Base-by-base conservation (phyloP, 768 basidiomycete species). In the Podaxis carcinomalis region DNA sequence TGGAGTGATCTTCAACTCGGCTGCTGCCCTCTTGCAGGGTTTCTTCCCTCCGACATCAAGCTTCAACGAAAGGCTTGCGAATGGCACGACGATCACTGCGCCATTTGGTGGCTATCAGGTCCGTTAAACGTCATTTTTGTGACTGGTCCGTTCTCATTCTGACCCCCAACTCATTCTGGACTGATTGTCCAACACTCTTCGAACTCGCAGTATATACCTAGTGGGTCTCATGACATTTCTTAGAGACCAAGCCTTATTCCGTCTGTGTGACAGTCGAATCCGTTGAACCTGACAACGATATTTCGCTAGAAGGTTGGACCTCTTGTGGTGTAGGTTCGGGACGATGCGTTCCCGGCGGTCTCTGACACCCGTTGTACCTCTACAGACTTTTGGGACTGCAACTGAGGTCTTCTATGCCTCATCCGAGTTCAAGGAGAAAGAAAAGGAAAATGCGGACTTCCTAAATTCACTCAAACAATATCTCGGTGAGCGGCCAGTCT, bases 31-130 rank as follows among this genome's bases (percentile, higher is more conserved):
- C 54, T 71, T 87, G 9, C 90, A 92, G 69, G 90, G 89, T 11
- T 68, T 92, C 47, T 87, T 81, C 74, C 89, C 88, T 2, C 71
- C 75, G 2, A 82, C 78, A 4, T 27, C 64, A 13, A 65, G 69
- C 23, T 81, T 80, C 52, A 82, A 74, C 19, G 82, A 77, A 13
- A 82, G 80, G 0, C 75, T 92, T n/a, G 86, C 89, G 1, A 87
- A 92, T 66, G 84, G 86, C 1, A 78, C 86, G 2, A 80, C 71
- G 10, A 71, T 91, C 59, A 69, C 71, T 2, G 85, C 81, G 7
- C 88, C 90, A 3, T 70, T 90, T 1, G 72, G 70, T 16, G 90
- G 90, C 6, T 92, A 90, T 69, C 89, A 90, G 73, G 75, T 55
- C 21, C 16, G 59, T 55, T 32, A 32, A 32, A 32, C 28, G 7